Percentiles rank a stretch among this genome's conserved stretches.
Conservation (phyloP, 352 stramenopile species). For the Phytopythium vexans region DNA sequence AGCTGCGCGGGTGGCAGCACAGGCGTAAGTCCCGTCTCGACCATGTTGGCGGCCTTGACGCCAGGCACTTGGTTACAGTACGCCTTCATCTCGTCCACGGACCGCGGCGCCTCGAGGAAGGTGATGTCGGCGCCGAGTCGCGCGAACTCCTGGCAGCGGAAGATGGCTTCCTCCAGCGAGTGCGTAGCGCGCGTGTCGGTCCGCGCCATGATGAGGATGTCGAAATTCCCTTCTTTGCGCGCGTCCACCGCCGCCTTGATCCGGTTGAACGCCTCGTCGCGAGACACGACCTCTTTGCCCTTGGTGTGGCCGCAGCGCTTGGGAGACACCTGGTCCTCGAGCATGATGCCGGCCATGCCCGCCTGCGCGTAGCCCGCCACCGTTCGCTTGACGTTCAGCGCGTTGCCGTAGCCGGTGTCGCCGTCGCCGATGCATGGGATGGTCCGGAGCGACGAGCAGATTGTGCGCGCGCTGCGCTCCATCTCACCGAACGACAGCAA, state of each 20-base stretch:
- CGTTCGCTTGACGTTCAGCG: conserved; percentile 92
- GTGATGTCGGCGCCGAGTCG: conserved; percentile 93
- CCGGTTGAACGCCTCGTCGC: conserved; percentile 83
- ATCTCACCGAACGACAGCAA: conserved; percentile 70
- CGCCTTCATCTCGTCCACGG: conserved; percentile 88
- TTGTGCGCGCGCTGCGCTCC: conserved; percentile 28
- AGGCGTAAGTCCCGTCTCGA: conserved; percentile 93
- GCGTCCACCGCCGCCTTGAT: conserved; percentile 90
- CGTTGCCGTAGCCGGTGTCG: conserved; percentile 93
- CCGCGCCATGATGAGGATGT: conserved; percentile 92
- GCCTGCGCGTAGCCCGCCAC: conserved; percentile 87
- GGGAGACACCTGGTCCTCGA: conserved; percentile 92
- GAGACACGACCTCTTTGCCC: conserved; percentile 86
- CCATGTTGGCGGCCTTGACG: conserved; percentile 82
- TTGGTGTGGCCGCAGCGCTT: conserved; percentile 93
- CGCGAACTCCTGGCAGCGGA: conserved; percentile 89
- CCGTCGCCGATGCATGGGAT: conserved; percentile 82
- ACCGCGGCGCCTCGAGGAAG: conserved; percentile 92
- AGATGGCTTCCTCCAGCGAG: conserved; percentile 90
- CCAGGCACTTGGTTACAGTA: conserved; percentile 90
- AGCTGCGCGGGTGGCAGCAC: conserved; percentile 86
- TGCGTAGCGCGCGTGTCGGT: conserved; percentile 91
- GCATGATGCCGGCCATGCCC: conserved; percentile 92
- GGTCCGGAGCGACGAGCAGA: conserved; percentile 35
- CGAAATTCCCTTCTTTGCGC: conserved; percentile 73